These are phyloP conservation scores for Penicillium sp. DNA, from an alignment of 2,329 filamentous ascomycete genomes.

Conservation along the genomic window DNA sequence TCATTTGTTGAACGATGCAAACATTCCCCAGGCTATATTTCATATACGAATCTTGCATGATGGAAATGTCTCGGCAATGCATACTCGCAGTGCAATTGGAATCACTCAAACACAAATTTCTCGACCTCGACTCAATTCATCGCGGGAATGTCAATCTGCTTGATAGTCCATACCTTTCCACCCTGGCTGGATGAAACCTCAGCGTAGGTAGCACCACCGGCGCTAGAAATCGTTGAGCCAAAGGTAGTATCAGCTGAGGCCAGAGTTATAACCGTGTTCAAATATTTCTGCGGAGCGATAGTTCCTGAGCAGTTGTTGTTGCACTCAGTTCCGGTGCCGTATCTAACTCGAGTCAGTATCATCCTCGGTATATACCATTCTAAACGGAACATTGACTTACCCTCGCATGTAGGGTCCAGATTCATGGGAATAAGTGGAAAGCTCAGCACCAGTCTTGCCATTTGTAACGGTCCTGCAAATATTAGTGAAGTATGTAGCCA, in stretches of 20 bases:
- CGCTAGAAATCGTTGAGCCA: slow-evolving; percentile 21
- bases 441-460: slow-evolving; percentile 29
- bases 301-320: slow-evolving; percentile 38
- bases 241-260: slow-evolving; percentile 28
- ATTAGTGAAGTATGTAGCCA: neutral
- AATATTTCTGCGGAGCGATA: slow-evolving; percentile 37
- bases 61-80: neutral
- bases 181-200: slow-evolving; percentile 32
- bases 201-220: slow-evolving; percentile 34
- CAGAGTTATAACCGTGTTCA: slow-evolving; percentile 41
- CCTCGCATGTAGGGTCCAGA: slow-evolving; percentile 39
- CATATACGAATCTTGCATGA: neutral
- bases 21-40: neutral
- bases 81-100: neutral
- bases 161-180: slow-evolving; percentile 39
- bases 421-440: slow-evolving; percentile 35
- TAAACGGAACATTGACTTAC: slow-evolving; percentile 5
- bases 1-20: neutral
- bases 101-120: neutral
- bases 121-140: slow-evolving; percentile 18
- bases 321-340: slow-evolving; percentile 44
- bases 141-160: slow-evolving; percentile 33
- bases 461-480: slow-evolving; percentile 32
- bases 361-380: neutral
- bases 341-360: slow-evolving; percentile 11